Evolutionary conservation across 768 basidiomycete genomes (phyloP), one percentile per base, ranked within the genome.

Genomic region (Amanita muscaria): DNA sequence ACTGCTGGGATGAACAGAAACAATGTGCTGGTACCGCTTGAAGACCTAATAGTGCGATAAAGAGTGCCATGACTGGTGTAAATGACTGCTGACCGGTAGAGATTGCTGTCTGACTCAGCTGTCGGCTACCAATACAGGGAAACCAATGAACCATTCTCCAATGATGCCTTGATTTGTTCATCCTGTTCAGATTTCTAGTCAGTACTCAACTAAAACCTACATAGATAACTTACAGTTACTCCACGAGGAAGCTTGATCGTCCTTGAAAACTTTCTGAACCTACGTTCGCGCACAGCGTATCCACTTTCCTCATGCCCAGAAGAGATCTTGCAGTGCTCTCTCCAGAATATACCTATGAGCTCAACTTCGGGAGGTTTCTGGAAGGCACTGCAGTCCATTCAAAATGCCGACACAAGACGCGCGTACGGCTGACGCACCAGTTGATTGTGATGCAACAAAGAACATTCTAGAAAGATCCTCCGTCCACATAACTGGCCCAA

Each of bases 81-180:
- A n/a, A n/a, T n/a, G n/a, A n/a, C n/a, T n/a, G n/a, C n/a, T n/a
- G n/a, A n/a, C n/a, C n/a, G n/a, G n/a, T n/a, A n/a, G n/a, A n/a
- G n/a, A n/a, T n/a, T n/a, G n/a, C n/a, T n/a, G n/a, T n/a, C n/a
- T n/a, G n/a, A n/a, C n/a, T n/a, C n/a, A n/a, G n/a, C n/a, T n/a
- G n/a, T n/a, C n/a, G n/a, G n/a, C n/a, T n/a, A n/a, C n/a, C n/a
- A n/a, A n/a, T n/a, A n/a, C n/a, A n/a, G n/a, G n/a, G n/a, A n/a
- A n/a, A n/a, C n/a, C n/a, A n/a, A n/a, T n/a, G n/a, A n/a, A 3
- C 76, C 76, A 40, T 73, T 53, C 16, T 74, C 72, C 67, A 77
- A 64, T 35, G 64, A 55, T 0, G 76, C 77, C 30, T 66, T 62
- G 36, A 68, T 60, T 3, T 65, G 59, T 0, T 59, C 58, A 7